Base-by-base conservation (phyloP, 768 basidiomycete species). In the Fomitopsis pulvina region DNA sequence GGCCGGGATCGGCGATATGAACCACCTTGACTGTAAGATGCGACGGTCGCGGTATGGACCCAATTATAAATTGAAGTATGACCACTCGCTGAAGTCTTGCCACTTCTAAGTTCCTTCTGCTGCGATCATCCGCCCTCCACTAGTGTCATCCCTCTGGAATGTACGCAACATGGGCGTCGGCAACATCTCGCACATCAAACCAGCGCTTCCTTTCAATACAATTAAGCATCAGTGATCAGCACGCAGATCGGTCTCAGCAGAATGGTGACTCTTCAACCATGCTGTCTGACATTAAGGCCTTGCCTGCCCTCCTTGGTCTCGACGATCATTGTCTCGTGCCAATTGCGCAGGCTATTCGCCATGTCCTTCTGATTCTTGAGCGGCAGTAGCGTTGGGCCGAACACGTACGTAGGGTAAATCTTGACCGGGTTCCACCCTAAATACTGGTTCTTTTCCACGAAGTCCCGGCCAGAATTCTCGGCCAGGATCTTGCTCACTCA, bases 401-500 rank as follows among this genome's bases (percentile, higher is more conserved):
- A 50, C 7, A 73, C 66, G 40, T 53, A 67, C 22, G 70, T 67
- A n/a, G 71, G 71, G 48, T 58, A 57, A 46, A 71, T 47, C 1
- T 63, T 63, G 4, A 64, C 61, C 24, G 73, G 30, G 40, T 71
- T 71, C 53, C 56, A 68, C 1, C 57, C 49, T 39, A 64, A 50
- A 55, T 41, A 63, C 43, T 26, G 32, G 62, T 28, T 37, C 32
- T 45, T 52, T 47, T 48, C 41, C 2, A 41, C 37, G 30, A 56
- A 53, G 8, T 52, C 52, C 53, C 57, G 61, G 7, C 50, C 54
- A 2, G 54, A 45, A 10, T 42, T 47, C 64, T 90, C 87, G 0
- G 84, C 81, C 2, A 85, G 67, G 2, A 71, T 73, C 68, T 89
- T 88, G n/a, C 77, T 78, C 2, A 81, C 79, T 11, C 68, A 59